Conservation (phyloP, 805 yeast genomes). For the Starmerella scarabaei region DNA sequence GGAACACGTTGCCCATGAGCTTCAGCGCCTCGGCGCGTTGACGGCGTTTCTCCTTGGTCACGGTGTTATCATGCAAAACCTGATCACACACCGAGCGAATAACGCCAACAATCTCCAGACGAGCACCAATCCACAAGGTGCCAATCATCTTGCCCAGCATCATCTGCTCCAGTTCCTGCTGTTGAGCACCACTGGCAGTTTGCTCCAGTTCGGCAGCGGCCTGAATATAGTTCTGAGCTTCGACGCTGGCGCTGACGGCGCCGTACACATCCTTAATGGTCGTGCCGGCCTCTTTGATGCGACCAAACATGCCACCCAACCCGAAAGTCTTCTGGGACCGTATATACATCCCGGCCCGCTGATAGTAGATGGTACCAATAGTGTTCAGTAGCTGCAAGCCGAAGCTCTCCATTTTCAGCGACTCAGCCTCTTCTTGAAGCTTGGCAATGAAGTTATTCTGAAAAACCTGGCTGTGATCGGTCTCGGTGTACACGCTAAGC, state of each 20-base stretch:
- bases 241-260: slow-evolving; percentile 71
- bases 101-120: slow-evolving; percentile 71
- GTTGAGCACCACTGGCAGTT: slow-evolving; percentile 43
- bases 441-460: slow-evolving; percentile 49
- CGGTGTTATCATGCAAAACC: slow-evolving; percentile 54
- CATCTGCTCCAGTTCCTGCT: slow-evolving; percentile 66
- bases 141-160: slow-evolving; percentile 82
- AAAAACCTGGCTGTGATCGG: slow-evolving; percentile 51
- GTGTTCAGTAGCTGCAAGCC: slow-evolving; percentile 74
- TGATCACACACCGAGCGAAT: slow-evolving; percentile 69
- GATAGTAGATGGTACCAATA: slow-evolving; percentile 65
- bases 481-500: slow-evolving; percentile 51
- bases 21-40: slow-evolving; percentile 70
- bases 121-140: slow-evolving; percentile 91
- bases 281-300: slow-evolving; percentile 72
- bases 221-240: slow-evolving; percentile 69
- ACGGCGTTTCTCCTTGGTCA: slow-evolving; percentile 47
- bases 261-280: slow-evolving; percentile 72
- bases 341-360: slow-evolving; percentile 60
- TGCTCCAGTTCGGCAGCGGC: slow-evolving; percentile 64
- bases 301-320: slow-evolving; percentile 67
- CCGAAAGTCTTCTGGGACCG: slow-evolving; percentile 76
- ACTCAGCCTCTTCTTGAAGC: slow-evolving; percentile 72
- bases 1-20: slow-evolving; percentile 58
- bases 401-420: slow-evolving; percentile 85